Conservation (phyloP, 805 yeast species). For the Tetrapisispora iriomotensis region DNA sequence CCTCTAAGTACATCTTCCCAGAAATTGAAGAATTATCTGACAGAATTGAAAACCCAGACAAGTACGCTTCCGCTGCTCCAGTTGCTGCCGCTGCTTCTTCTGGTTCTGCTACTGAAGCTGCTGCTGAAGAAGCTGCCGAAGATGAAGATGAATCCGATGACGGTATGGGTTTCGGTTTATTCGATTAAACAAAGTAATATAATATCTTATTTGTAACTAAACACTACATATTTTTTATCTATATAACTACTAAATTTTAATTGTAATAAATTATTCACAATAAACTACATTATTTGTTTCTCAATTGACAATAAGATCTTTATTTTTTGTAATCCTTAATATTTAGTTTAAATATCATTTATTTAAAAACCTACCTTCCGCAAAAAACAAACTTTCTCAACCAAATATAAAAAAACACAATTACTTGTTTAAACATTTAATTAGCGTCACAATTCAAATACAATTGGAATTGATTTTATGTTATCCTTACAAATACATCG, state of each 20-base stretch:
- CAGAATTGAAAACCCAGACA: slow-evolving; percentile 99
- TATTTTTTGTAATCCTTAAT: too few relatives aligned
- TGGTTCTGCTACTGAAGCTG: slow-evolving; percentile 54
- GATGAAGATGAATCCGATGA: slow-evolving; percentile 60
- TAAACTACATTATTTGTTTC: neutral
- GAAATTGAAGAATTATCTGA: slow-evolving; percentile 98
- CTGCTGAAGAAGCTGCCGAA: slow-evolving; percentile 64
- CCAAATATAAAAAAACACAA: too few relatives aligned
- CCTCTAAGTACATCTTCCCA: slow-evolving; percentile 97
- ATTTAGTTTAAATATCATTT: too few relatives aligned
- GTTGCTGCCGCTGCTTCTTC: slow-evolving; percentile 76
- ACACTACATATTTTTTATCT: neutral
- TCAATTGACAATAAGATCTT: too few relatives aligned
- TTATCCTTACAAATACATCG: too few relatives aligned
- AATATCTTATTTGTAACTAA: neutral
- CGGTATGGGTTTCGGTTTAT: slow-evolving; percentile 97
- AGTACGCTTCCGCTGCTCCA: slow-evolving; percentile 99
- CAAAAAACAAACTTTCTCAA: too few relatives aligned
- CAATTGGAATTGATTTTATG: too few relatives aligned
- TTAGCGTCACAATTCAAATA: too few relatives aligned
- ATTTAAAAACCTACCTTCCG: too few relatives aligned
- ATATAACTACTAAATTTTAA: neutral
- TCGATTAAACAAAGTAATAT: slow-evolving; percentile 59
- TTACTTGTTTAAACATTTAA: too few relatives aligned
- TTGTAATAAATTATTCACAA: slow-evolving; percentile 2